A percentile compares a stretch with the other conserved stretches of the same genome.
phyloP scores from a whole-genome alignment of 805 yeast genomes.

The Lipomyces yamanashiensis region DNA sequence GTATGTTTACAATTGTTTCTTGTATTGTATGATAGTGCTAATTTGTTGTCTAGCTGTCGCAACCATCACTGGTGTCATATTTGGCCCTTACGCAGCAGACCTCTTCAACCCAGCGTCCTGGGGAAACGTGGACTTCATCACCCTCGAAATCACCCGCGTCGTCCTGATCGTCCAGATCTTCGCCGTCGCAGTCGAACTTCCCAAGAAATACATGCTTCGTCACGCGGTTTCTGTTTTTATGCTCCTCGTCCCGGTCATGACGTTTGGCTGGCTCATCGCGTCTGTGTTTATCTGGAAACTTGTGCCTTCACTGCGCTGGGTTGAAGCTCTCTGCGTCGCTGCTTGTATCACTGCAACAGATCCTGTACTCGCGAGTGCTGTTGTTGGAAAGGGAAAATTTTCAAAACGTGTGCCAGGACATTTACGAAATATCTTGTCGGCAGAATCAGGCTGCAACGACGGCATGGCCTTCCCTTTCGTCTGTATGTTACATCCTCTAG shows the following conservation, averaged over 20 bases:
- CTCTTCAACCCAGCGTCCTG: constrained; percentile 85
- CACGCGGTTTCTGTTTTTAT: constrained; percentile 80
- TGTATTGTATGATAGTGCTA: background rate
- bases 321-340: constrained; percentile 72
- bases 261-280: constrained; percentile 83
- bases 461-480: constrained; percentile 97
- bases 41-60: constrained; percentile 58
- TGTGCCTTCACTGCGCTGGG: constrained; percentile 72
- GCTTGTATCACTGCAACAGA: constrained; percentile 96
- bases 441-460: constrained; percentile 90
- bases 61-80: constrained; percentile 78
- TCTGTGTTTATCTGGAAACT: constrained; percentile 79
- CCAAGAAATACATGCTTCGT: constrained; percentile 81
- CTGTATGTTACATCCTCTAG: constrained; percentile 30
- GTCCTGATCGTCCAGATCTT: constrained; percentile 87
- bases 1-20: constrained; percentile 30
- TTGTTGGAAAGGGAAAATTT: constrained; percentile 91
- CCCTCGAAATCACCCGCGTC: constrained; percentile 80
- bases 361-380: constrained; percentile 94
- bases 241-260: constrained; percentile 84
- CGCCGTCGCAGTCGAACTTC: constrained; percentile 93
- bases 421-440: constrained; percentile 76
- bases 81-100: constrained; percentile 83
- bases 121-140: constrained; percentile 84
- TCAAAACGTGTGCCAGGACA: constrained; percentile 94